Evolutionary conservation across 257 asterid species (phyloP).

Genomic region (Jasminum sambac): DNA sequence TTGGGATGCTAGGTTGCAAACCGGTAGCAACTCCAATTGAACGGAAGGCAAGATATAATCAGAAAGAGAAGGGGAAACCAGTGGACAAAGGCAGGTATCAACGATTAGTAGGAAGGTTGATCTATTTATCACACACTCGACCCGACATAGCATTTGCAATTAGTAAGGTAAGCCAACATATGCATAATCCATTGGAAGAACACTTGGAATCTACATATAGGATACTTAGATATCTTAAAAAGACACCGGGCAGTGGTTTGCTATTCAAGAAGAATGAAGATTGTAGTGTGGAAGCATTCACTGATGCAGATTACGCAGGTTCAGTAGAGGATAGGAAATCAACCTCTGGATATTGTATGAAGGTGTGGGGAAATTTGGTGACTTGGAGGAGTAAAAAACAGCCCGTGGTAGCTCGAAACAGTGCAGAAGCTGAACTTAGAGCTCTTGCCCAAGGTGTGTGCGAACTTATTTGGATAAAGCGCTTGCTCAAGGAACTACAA

Average conservation of each 20-base stretch:
- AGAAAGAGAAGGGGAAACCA: too few species aligned
- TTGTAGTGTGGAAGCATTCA: not conserved
- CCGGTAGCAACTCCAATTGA: too few species aligned
- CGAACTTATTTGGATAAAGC: not conserved
- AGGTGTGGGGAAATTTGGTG: not conserved
- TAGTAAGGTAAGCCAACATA: too few species aligned
- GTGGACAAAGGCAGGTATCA: too few species aligned
- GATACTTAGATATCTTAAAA: not conserved
- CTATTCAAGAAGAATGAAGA: not conserved
- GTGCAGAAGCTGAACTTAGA: not conserved
- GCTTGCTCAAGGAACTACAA: not conserved
- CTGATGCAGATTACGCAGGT: not conserved
- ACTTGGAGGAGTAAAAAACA: not conserved
- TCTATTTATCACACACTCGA: too few species aligned
- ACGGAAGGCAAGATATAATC: too few species aligned
- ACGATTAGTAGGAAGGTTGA: too few species aligned
- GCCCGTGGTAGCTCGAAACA: not conserved
- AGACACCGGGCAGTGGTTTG: not conserved
- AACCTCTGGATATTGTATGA: too few species aligned
- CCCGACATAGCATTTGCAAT: too few species aligned
- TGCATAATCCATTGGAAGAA: not conserved
- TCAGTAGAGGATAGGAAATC: not conserved
- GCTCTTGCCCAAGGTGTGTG: too few species aligned
- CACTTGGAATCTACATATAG: not conserved
- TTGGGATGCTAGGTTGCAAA: too few species aligned